Evolutionary conservation across 1,139 yeast genomes (phyloP), one percentile per base, ranked within the genome.

Genomic region (Yamadazyma sp.): DNA sequence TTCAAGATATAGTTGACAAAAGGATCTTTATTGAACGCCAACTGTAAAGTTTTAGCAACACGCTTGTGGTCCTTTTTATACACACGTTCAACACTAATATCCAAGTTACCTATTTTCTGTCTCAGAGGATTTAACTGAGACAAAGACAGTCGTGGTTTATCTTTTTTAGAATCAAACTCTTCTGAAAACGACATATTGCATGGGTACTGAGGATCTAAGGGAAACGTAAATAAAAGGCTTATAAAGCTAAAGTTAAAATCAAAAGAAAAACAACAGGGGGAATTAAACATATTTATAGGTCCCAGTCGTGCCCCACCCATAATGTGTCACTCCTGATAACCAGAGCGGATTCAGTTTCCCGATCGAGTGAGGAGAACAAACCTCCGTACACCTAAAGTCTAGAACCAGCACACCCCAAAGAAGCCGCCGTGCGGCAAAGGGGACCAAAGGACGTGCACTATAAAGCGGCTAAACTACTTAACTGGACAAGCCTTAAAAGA

Each of bases 101-200:
- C 54, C 41, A 61, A 48, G 39, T 58, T 53, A 44, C 48, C 47
- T 32, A 49, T 21, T 12, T 20, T 39, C 18, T 39, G 53, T 48
- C 53, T 48, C 52, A 47, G 53, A 40, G 45, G 49, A 32, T 43
- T 37, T 38, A 49, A 35, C 71, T 64, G 72, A 64, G 71, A 66
- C 71, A 56, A 45, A 29, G 61, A 66, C 71, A 64, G 71, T 65
- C 70, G 71, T 40, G 70, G 72, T 56, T 65, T 64, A 38, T 66
- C 64, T 48, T 61, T 62, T 30, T 49, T 51, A 36, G 66, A 55
- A 45, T 65, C 67, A 59, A 62, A 66, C 57, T 64, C 70, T 62
- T 65, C 71, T 60, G 55, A 41, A 40, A 48, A 51, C 41, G 52
- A 50, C 51, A 48, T 48, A 2, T 12, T 43, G 24, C 47, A 47